Conservation (phyloP, 768 basidiomycete species). For the Boletus edulis region DNA sequence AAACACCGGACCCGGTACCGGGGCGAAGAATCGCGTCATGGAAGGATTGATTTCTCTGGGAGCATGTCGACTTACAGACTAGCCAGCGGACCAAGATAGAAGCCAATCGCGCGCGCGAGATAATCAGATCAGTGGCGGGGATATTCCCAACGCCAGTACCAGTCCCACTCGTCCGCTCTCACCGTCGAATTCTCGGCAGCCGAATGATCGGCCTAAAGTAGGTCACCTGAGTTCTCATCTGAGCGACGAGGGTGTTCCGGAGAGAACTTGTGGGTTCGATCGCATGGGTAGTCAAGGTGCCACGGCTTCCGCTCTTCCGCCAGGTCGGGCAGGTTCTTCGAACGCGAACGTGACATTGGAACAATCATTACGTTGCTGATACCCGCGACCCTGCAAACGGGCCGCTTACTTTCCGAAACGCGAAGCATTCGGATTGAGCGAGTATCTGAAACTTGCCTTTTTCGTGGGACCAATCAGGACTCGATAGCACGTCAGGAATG, state of each 20-base stretch:
- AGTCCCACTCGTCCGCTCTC: slow-evolving; percentile 9
- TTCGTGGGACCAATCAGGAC: slow-evolving; percentile 7
- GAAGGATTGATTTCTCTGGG: slow-evolving; percentile 10
- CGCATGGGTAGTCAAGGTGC: background rate
- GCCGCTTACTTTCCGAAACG: slow-evolving; percentile 1
- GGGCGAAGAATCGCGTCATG: slow-evolving; percentile 14
- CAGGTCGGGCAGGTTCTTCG: background rate
- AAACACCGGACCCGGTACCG: slow-evolving; percentile 17
- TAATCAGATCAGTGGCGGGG: slow-evolving; percentile 3
- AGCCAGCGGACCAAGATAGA: slow-evolving; percentile 11
- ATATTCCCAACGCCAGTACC: slow-evolving; percentile 6
- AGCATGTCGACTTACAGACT: slow-evolving; percentile 1
- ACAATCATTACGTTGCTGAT: slow-evolving; percentile 12
- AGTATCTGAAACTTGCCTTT: slow-evolving; percentile 12
- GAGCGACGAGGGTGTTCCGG: background rate
- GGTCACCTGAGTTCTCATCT: slow-evolving; percentile 4
- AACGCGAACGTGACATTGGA: slow-evolving; percentile 6
- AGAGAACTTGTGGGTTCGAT: background rate
- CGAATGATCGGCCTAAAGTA: slow-evolving; percentile 1
- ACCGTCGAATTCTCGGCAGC: slow-evolving; percentile 7
- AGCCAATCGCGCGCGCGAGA: slow-evolving; percentile 8
- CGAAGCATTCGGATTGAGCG: background rate
- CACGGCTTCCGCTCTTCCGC: slow-evolving; percentile 2
- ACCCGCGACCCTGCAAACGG: slow-evolving; percentile 14
- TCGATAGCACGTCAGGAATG: no score